Percentiles rank a stretch among this genome's conserved stretches.
phyloP scores from a whole-genome alignment of 2,329 filamentous ascomycete species.

The Fusarium sambucinum region DNA sequence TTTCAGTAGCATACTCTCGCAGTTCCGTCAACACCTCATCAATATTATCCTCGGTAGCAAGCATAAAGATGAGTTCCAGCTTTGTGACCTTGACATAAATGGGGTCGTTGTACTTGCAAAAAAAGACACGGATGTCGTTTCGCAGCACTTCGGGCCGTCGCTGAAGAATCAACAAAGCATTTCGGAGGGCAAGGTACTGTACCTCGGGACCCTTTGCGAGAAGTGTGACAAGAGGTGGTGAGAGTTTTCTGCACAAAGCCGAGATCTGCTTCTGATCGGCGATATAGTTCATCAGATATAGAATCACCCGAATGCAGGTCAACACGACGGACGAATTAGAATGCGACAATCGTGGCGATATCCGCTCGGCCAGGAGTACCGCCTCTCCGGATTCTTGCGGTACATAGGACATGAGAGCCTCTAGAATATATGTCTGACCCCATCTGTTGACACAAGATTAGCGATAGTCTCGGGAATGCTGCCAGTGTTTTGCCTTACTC shows the following conservation, averaged over 20 bases:
- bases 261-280: constrained; percentile 89
- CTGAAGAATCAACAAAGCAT: constrained; percentile 93
- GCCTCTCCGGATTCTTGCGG: constrained; percentile 92
- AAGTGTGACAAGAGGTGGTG: constrained; percentile 92
- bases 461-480: background rate
- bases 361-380: constrained; percentile 88
- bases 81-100: constrained; percentile 99
- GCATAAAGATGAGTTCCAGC: constrained; percentile 98
- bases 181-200: constrained; percentile 95
- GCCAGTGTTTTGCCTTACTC: constrained; percentile 72
- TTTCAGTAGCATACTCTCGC: constrained; percentile 96
- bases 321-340: constrained; percentile 97
- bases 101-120: constrained; percentile 99
- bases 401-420: constrained; percentile 97
- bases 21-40: constrained; percentile 93
- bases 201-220: constrained; percentile 97
- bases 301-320: constrained; percentile 94
- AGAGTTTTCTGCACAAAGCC: constrained; percentile 89
- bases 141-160: constrained; percentile 90
- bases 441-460: constrained; percentile 69
- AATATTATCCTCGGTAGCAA: constrained; percentile 95
- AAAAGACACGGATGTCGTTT: constrained; percentile 98
- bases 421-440: constrained; percentile 98
- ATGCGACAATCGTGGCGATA: constrained; percentile 94
- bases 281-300: constrained; percentile 99